These are phyloP conservation scores for Acorus calamus DNA, from an alignment of 106 monocot species.

Conservation along the genomic window DNA sequence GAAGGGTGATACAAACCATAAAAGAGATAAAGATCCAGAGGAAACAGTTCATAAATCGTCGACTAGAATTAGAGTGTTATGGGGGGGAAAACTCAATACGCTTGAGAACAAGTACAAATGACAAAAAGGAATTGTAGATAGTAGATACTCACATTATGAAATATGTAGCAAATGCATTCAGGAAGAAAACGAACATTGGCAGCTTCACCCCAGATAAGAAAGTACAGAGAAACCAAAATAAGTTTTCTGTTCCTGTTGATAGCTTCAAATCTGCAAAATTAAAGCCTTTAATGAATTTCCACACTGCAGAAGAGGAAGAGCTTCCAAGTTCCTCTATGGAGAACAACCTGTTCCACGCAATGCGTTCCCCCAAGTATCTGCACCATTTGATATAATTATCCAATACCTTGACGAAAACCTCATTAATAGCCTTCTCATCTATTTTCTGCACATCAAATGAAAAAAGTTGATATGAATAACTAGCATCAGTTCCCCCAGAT, in stretches of 20 bases:
- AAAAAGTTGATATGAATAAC: background rate
- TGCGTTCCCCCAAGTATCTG: slow-evolving; percentile 58
- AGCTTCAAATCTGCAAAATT: slow-evolving; percentile 60
- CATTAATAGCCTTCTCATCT: slow-evolving; percentile 73
- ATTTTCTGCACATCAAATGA: slow-evolving; percentile 61
- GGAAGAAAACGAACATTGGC: slow-evolving; percentile 98
- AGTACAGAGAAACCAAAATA: slow-evolving; percentile 77
- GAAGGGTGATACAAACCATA: no score
- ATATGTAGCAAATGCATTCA: slow-evolving; percentile 97
- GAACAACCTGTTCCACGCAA: slow-evolving; percentile 84
- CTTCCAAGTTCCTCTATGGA: no score
- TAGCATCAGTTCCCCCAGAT: no score
- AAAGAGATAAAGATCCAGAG: no score
- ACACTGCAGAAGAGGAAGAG: no score
- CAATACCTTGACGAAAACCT: slow-evolving; percentile 77
- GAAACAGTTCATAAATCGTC: no score
- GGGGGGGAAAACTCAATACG: no score
- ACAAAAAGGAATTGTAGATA: background rate
- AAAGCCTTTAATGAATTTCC: background rate
- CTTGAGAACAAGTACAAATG: background rate
- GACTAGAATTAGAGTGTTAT: no score
- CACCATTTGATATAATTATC: slow-evolving; percentile 97
- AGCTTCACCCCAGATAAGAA: slow-evolving; percentile 98
- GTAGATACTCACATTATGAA: slow-evolving; percentile 71
- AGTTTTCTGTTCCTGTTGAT: slow-evolving; percentile 74